These are phyloP conservation scores for Fagus sylvatica DNA, from an alignment of 306 rosid species.

Conservation along the genomic window DNA sequence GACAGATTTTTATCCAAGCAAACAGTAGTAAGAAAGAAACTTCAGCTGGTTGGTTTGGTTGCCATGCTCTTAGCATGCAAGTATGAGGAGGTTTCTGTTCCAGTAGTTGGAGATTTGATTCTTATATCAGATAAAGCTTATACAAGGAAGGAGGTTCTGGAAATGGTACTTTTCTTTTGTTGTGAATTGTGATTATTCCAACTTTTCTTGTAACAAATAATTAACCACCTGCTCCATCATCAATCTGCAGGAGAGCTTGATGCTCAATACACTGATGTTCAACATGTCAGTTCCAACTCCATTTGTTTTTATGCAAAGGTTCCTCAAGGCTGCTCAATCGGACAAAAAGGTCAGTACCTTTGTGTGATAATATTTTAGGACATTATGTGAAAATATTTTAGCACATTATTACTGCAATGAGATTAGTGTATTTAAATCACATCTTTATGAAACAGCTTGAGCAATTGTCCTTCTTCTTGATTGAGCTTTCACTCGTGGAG, in stretches of 20 bases:
- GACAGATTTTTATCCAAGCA: slow-evolving; percentile 77
- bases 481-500: slow-evolving; percentile 89
- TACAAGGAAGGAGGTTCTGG: slow-evolving; percentile 73
- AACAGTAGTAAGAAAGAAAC: slow-evolving; percentile 77
- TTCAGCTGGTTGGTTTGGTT: slow-evolving; percentile 94
- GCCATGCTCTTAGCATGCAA: slow-evolving; percentile 99
- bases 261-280: slow-evolving; percentile 76
- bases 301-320: slow-evolving; percentile 78
- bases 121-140: slow-evolving; percentile 93
- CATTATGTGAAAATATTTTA: too few relatives aligned
- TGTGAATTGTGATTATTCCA: not conserved
- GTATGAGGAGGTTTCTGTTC: slow-evolving; percentile 94
- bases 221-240: not conserved
- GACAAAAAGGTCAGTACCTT: slow-evolving; percentile 56
- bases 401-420: not conserved
- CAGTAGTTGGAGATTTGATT: slow-evolving; percentile 81
- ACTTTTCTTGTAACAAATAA: not conserved
- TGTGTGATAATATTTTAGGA: too few relatives aligned
- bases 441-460: slow-evolving; percentile 63
- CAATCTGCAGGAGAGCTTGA: slow-evolving; percentile 71
- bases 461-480: slow-evolving; percentile 74
- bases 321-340: slow-evolving; percentile 92
- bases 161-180: slow-evolving; percentile 56
- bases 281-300: slow-evolving; percentile 94
- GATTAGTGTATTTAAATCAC: not conserved